These are phyloP conservation scores for Zygosaccharomyces bisporus DNA, from an alignment of 805 yeast genomes.

Conservation along the genomic window DNA sequence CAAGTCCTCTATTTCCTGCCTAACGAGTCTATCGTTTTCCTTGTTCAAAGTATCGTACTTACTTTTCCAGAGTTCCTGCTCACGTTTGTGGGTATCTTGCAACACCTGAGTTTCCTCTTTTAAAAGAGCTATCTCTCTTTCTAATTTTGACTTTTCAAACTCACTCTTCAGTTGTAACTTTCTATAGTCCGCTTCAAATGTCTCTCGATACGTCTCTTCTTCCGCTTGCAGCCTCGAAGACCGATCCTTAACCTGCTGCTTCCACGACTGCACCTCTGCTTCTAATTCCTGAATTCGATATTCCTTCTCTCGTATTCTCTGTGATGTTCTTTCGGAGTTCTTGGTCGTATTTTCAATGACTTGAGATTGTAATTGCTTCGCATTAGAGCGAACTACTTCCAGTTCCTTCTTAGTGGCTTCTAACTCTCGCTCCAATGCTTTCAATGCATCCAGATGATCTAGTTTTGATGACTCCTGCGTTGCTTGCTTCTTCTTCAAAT, in stretches of 20 bases:
- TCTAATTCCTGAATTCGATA: slow-evolving; percentile 16
- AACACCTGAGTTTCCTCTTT: slow-evolving; percentile 18
- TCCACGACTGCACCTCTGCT: slow-evolving; percentile 1
- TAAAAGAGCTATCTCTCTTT: slow-evolving; percentile 18
- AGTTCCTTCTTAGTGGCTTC: slow-evolving; percentile 6
- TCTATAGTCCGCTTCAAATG: slow-evolving; percentile 11
- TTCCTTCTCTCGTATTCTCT: slow-evolving; percentile 20
- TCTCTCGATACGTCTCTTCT: slow-evolving; percentile 8
- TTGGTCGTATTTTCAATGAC: slow-evolving; percentile 22
- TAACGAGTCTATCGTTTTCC: slow-evolving; percentile 18
- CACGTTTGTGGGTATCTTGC: slow-evolving; percentile 19
- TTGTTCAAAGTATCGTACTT: slow-evolving; percentile 18
- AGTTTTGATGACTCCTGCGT: neutral
- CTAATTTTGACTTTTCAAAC: slow-evolving; percentile 13
- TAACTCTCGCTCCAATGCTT: slow-evolving; percentile 9
- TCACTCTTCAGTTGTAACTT: slow-evolving; percentile 16
- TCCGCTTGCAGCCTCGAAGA: slow-evolving; percentile 4
- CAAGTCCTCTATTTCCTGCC: slow-evolving; percentile 17
- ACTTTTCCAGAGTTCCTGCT: slow-evolving; percentile 17
- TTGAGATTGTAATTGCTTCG: slow-evolving; percentile 18
- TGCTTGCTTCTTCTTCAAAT: slow-evolving; percentile 8
- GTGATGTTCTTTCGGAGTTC: slow-evolving; percentile 19
- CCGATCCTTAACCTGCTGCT: slow-evolving; percentile 9
- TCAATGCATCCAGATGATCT: neutral
- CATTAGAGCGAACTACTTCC: slow-evolving; percentile 9